Evolutionary conservation across 208 protist species (phyloP), one percentile per base, ranked within the genome.

Genomic region (Herpetomonas samuelpessoai): DNA sequence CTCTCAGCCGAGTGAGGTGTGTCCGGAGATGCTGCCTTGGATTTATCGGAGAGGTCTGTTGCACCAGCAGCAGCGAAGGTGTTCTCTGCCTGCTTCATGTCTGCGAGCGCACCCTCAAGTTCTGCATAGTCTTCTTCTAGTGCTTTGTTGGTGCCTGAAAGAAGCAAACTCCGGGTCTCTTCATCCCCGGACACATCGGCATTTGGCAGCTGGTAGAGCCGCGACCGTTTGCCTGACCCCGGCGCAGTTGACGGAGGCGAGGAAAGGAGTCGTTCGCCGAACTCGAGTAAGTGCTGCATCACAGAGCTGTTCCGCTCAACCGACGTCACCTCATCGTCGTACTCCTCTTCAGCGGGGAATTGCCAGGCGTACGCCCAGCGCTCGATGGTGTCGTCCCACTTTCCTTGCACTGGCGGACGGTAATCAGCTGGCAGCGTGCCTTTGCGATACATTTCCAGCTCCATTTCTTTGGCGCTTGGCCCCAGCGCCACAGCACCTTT

Each of bases 281-380:
- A 83, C 29, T 81, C 78, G 9, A 92, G 70, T 41, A 95, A 49
- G 4, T 61, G 49, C 50, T 74, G 74, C 77, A 95, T 83, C 12
- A 50, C 76, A 12, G 54, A 57, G 2, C 41, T 64, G 60, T 96
- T 91, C 14, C 66, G 65, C 50, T 80, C 75, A 3, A 92, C 66
- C 0, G 68, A 55, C 4, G 69, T 21, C 6, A 84, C 72, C 21
- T 71, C 61, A 57, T 89, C 81, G 24, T 88, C 81, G 45, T 68
- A 65, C 24, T 85, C 83, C 49, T 96, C 86, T 53, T 83, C 77
- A n/a, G 86, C 86, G 3, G 90, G 90, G 65, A 89, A 93, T 63
- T 96, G 90, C 87, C 90, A 96, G 16, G 90, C 90, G 54, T 96
- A 93, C 10, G 90, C 81, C 87, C 90, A 96, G 2, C 90, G 84